Conservation (phyloP, 2,329 filamentous ascomycete species). For the Chlorencoelia australis region DNA sequence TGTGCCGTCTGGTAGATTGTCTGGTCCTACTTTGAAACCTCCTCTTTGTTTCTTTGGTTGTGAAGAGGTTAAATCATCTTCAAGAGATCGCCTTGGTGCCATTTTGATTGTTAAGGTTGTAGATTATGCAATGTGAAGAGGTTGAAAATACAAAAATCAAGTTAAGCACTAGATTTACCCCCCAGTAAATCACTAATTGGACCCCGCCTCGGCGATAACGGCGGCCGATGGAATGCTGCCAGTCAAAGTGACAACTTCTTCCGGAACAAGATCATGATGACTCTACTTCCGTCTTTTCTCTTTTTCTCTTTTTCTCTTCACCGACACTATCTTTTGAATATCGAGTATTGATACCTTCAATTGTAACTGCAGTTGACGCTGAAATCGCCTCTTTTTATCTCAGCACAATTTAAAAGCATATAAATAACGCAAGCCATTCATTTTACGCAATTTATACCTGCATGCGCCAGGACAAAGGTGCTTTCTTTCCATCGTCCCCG, state of each 20-base stretch:
- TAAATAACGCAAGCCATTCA: no score
- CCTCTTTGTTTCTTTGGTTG: conserved; percentile 46
- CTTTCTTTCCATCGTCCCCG: conserved; percentile 2
- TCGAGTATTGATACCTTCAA: no score
- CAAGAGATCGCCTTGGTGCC: conserved; percentile 48
- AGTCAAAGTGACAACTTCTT: no score
- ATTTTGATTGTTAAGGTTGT: no score
- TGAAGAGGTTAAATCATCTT: conserved; percentile 31
- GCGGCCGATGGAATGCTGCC: no score
- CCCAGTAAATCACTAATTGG: conserved; percentile 1
- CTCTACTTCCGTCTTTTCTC: neutral
- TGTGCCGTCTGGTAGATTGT: conserved; percentile 81
- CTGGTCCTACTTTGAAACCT: conserved; percentile 79
- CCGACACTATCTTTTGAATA: neutral
- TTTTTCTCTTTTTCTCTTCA: neutral
- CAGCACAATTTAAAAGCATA: no score
- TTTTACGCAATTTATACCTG: neutral
- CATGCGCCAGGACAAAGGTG: neutral
- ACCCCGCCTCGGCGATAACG: no score
- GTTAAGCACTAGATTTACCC: neutral
- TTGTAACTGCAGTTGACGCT: no score
- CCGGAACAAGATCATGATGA: no score
- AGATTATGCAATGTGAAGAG: no score
- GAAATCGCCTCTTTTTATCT: no score
- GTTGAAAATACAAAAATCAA: neutral